Evolutionary conservation across 2,329 filamentous ascomycete genomes (phyloP).

Genomic region (Tolypocladium pustulatum): DNA sequence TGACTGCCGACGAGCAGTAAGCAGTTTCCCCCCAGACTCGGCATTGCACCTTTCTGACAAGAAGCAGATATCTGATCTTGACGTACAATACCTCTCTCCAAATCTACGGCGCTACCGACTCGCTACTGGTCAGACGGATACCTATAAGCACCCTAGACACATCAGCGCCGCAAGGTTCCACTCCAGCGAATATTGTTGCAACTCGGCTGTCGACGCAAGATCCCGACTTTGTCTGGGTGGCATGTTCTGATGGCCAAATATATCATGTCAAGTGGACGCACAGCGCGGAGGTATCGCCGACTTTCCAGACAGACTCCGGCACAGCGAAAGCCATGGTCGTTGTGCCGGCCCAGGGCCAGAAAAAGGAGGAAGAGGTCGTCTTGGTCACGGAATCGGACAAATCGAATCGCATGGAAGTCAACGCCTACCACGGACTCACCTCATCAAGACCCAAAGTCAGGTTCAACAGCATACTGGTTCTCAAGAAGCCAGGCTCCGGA

Average conservation of each 20-base stretch:
- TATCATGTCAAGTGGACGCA: conserved; percentile 50
- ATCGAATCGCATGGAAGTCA: conserved; percentile 23
- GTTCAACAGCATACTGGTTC: conserved; percentile 24
- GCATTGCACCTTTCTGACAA: conserved; percentile 6
- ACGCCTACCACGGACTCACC: conserved; percentile 31
- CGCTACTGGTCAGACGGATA: conserved; percentile 67
- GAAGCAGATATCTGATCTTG: conserved; percentile 58
- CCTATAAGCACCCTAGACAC: conserved; percentile 29
- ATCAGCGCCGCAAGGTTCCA: conserved; percentile 12
- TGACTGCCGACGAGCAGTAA: conserved; percentile 51
- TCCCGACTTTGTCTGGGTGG: conserved; percentile 46
- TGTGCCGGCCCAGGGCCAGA: conserved; percentile 23
- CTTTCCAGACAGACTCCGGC: conserved; percentile 29
- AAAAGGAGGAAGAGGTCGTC: conserved; percentile 30
- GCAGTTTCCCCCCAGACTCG: conserved; percentile 10
- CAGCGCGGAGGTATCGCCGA: conserved; percentile 28
- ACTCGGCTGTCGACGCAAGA: conserved; percentile 27
- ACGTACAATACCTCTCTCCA: conserved; percentile 66
- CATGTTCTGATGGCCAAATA: conserved; percentile 45
- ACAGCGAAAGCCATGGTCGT: conserved; percentile 36
- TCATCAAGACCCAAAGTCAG: conserved; percentile 8
- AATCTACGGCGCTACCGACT: conserved; percentile 72
- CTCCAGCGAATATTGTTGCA: conserved; percentile 26
- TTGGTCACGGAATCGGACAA: conserved; percentile 34
- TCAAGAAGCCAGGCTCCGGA: conserved; percentile 23